Base-by-base conservation (phyloP, 345 rosid species). In the Gossypium australe region DNA sequence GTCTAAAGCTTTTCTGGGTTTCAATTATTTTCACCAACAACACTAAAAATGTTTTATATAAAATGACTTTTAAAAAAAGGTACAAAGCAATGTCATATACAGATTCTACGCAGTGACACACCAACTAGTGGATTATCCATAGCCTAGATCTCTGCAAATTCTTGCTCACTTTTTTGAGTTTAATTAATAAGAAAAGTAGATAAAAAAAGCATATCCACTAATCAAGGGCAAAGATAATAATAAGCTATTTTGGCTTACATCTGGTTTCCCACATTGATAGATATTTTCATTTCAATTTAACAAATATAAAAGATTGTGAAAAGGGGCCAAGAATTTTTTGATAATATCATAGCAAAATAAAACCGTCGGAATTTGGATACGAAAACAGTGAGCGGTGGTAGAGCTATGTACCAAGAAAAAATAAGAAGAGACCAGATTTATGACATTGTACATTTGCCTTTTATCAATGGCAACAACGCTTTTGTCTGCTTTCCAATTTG, bases 341-440 rank as follows among this genome's bases (percentile, higher is more conserved):
- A 34, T 5, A 34, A 34, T 34, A 34, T 34, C 41, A 49, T 25
- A 10, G 20, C 68, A 64, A 77, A 34, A 34, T 5, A 34, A 34
- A 79, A 78, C 64, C 48, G 49, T 63, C 51, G 80, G 75, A 53
- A 53, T 52, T 34, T 56, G 60, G 61, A 56, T 11, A 22, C 38
- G 57, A 58, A 61, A 73, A 75, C 74, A 34, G 49, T 20, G 63
- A 71, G 38, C 34, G 34, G 49, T 34, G 18, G 11, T 34, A 5
- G 41, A 38, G 12, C 56, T 25, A n/a, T 29, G 44, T 43, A 67
- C 51, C 68, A 38, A 72, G 70, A 80, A 72, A 27, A 34, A 5
- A 4, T 34, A 34, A 34, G 5, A 34, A 34, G 7, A 75, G 64
- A 80, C 80, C 86, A 78, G 78, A 58, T 59, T 65, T 12, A 60